Base-by-base conservation (phyloP, 805 yeast species). In the Metschnikowia hibisci region DNA sequence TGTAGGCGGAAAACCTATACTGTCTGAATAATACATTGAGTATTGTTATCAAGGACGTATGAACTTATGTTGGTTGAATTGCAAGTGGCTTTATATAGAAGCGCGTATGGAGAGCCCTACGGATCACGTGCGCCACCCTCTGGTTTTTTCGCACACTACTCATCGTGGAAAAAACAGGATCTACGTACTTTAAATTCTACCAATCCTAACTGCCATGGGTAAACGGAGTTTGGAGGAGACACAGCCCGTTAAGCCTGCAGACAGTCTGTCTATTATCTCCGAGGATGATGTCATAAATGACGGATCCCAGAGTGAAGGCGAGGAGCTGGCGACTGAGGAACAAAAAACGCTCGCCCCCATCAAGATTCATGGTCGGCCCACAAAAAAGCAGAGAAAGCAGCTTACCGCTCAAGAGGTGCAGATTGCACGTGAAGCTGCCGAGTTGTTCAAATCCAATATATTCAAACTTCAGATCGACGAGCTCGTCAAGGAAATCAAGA, bases 401-500 rank as follows among this genome's bases (percentile, higher is more conserved):
- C 55, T 80, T 18, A 68, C 85, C 0, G 81, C 93, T 0, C 90
- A 87, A 53, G 96, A 93, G 45, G 81, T 91, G 35, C 96, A 91
- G 55, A 76, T 85, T 2, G 96, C 96, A 0, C 77, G 96, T 55
- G 97, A 90, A 62, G 87, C 97, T 1, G 93, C 95, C 1, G 97
- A 90, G 62, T 68, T 91, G 35, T 93, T 90, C 79, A 88, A 90
- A 58, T 88, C 96, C 7, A 93, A 90, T 64, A 89, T 93, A 43
- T 91, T 93, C 80, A 93, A 93, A 63, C 66, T 93, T 45, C 96
- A 93, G 67, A 89, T 93, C 47, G 98, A 90, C 64, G 98, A 90
- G 60, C 70, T 93, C 32, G 69, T 93, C 53, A 78, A 80, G 52
- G 98, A 91, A 63, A 77, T 91, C 32, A 78, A 80, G 53, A 62